Conservation (phyloP, 2,329 filamentous ascomycete species). For the Pseudogymnoascus sp. region DNA sequence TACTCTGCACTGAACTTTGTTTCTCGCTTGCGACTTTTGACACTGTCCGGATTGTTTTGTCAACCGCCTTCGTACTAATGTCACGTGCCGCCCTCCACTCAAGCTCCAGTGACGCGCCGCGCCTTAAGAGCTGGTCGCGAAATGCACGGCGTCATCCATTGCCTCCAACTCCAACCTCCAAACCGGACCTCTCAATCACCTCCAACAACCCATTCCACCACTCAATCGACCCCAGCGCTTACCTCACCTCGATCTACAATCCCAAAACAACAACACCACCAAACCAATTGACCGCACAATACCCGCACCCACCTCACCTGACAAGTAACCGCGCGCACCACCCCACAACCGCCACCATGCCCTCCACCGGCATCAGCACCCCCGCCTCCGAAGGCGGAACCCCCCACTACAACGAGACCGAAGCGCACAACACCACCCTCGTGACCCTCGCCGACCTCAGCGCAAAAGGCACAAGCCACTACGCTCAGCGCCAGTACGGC, state of each 20-base stretch:
- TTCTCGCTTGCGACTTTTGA: too few species aligned
- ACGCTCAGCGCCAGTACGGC: constrained; percentile 81
- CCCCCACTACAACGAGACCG: constrained; percentile 1
- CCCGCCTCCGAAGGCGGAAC: constrained; percentile 13
- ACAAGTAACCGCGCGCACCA: not conserved
- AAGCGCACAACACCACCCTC: constrained; percentile 32
- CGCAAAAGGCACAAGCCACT: constrained; percentile 75
- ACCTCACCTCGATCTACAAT: not conserved
- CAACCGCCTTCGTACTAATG: too few species aligned
- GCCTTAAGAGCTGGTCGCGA: not conserved
- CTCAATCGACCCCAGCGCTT: not conserved
- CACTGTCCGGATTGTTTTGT: too few species aligned
- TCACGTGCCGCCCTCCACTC: not conserved
- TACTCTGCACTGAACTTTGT: too few species aligned
- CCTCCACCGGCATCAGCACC: constrained; percentile 22
- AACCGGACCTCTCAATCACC: not conserved
- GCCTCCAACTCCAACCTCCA: not conserved
- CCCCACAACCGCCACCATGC: not conserved
- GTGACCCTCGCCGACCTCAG: constrained; percentile 70
- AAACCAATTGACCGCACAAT: not conserved
- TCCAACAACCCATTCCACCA: not conserved
- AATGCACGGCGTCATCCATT: constrained; percentile 7
- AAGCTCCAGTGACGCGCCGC: not conserved
- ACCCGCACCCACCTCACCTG: not conserved
- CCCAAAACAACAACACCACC: not conserved